A percentile compares a stretch with the other conserved stretches of the same genome.
Conservation (phyloP, 2,329 filamentous ascomycete species). For the Lasiodiplodia hormozganensis region DNA sequence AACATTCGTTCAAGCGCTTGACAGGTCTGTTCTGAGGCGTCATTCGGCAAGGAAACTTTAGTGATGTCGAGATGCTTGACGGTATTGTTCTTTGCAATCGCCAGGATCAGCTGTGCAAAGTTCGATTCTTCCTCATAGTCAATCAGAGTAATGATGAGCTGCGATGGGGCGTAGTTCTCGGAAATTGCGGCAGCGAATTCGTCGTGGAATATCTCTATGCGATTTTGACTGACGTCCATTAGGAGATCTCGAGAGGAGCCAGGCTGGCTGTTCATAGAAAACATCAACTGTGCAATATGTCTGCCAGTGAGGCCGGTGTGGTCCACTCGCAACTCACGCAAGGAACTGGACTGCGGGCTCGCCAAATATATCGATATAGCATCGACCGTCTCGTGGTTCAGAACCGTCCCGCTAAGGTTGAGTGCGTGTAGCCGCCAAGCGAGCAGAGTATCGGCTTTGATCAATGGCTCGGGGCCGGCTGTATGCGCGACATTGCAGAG, state of each 20-base stretch:
- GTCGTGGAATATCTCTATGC: constrained; percentile 60
- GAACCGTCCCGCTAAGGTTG: constrained; percentile 66
- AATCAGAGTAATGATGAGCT: constrained; percentile 70
- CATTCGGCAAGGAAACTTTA: constrained; percentile 72
- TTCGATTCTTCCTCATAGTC: constrained; percentile 71
- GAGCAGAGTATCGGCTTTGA: constrained; percentile 69
- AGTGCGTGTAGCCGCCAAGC: constrained; percentile 73
- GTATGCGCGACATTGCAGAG: constrained; percentile 70
- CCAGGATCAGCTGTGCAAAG: constrained; percentile 68
- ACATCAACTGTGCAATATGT: constrained; percentile 70
- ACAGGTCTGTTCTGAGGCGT: constrained; percentile 72
- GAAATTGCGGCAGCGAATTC: constrained; percentile 61
- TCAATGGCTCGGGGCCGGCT: constrained; percentile 67
- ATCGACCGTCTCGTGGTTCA: constrained; percentile 70
- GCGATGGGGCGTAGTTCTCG: constrained; percentile 63
- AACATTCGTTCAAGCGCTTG: constrained; percentile 69
- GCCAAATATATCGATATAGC: constrained; percentile 69
- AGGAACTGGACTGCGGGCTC: constrained; percentile 64
- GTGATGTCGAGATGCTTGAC: constrained; percentile 72
- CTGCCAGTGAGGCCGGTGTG: constrained; percentile 70
- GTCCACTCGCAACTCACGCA: constrained; percentile 69
- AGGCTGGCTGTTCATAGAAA: constrained; percentile 63
- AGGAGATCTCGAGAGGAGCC: constrained; percentile 64
- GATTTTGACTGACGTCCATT: constrained; percentile 70
- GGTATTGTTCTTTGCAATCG: constrained; percentile 67